Evolutionary conservation across 2,329 filamentous ascomycete species (phyloP).

Genomic region (Ophiostoma piceae): DNA sequence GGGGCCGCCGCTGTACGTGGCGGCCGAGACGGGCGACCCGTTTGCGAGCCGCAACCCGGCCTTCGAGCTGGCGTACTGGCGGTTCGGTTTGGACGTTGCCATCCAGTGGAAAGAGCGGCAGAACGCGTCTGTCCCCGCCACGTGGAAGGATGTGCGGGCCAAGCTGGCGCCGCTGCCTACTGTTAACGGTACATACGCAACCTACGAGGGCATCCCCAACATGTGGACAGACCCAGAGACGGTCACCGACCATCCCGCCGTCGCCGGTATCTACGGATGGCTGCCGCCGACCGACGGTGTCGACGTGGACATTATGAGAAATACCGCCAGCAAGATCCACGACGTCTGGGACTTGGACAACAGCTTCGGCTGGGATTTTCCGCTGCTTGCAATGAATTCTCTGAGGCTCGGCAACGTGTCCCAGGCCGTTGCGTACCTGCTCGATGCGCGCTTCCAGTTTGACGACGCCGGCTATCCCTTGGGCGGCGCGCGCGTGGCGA

Average conservation of each 20-base stretch:
- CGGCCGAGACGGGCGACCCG: slow-evolving; percentile 53
- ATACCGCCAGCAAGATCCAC: background rate
- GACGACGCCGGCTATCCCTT: background rate
- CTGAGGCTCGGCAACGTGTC: background rate
- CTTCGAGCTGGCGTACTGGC: slow-evolving; percentile 58
- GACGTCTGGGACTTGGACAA: background rate
- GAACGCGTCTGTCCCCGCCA: background rate
- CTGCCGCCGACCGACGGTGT: background rate
- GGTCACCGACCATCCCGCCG: slow-evolving; percentile 25
- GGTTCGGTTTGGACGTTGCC: slow-evolving; percentile 53
- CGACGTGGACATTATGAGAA: background rate
- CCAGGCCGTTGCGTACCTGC: background rate
- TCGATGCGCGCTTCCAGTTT: background rate
- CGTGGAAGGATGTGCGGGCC: slow-evolving; percentile 29
- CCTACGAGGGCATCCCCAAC: slow-evolving; percentile 46
- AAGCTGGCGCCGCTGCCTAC: slow-evolving; percentile 51
- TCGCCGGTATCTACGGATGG: background rate
- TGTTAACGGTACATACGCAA: slow-evolving; percentile 39
- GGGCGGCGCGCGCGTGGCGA: background rate
- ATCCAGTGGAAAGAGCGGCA: background rate
- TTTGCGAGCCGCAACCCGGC: slow-evolving; percentile 53
- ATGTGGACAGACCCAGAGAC: slow-evolving; percentile 41
- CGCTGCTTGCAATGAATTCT: background rate
- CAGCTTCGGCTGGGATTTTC: background rate
- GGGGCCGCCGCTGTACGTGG: slow-evolving; percentile 37